Evolutionary conservation across 257 asterid genomes (phyloP), one percentile per base, ranked within the genome.

Genomic region (Leptodermis oblonga): DNA sequence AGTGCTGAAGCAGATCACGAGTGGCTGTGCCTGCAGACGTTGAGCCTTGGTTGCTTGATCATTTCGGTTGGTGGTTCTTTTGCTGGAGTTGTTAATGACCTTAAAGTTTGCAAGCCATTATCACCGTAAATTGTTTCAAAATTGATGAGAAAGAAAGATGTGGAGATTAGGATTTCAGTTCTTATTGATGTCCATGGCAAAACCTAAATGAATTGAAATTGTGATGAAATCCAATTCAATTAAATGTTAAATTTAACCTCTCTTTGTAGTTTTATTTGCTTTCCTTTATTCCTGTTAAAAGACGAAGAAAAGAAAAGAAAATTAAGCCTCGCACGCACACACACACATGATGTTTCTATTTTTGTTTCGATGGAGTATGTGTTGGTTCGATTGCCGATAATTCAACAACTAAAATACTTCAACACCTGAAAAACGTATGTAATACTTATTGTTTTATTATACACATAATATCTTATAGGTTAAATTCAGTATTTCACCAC

Each of bases 51-150:
- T 59, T 90, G 95, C 72, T 59, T 90, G n/a, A 25, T 85, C 4
- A 79, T 90, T 23, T 86, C 95, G 3, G 55, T 90, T 5, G 87
- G 80, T 42, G 95, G 97, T 5, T 88, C 95, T 7, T 76, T 90
- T 68, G 97, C 87, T 58, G 95, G 95, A 64, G 92, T 90, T 51
- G 82, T 84, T 41, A 6, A 74, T 36, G 95, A 90, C 79, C 95
- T 90, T 33, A 78, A 90, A 75, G 71, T 68, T 39, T 90, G 88
- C 70, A 86, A 74, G 81, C 90, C 95, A 3, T 90, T 90, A 23
- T 7, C 31, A 31, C 30, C 67, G 30, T 31, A 59, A 41, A 37
- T 58, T 20, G 43, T 28, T 25, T 42, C n/a, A n/a, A n/a, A n/a
- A n/a, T n/a, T n/a, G n/a, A n/a, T n/a, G n/a, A n/a, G n/a, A n/a